These are phyloP conservation scores for Ophiosphaerella korrae DNA, from an alignment of 2,329 filamentous ascomycete genomes.

Conservation along the genomic window DNA sequence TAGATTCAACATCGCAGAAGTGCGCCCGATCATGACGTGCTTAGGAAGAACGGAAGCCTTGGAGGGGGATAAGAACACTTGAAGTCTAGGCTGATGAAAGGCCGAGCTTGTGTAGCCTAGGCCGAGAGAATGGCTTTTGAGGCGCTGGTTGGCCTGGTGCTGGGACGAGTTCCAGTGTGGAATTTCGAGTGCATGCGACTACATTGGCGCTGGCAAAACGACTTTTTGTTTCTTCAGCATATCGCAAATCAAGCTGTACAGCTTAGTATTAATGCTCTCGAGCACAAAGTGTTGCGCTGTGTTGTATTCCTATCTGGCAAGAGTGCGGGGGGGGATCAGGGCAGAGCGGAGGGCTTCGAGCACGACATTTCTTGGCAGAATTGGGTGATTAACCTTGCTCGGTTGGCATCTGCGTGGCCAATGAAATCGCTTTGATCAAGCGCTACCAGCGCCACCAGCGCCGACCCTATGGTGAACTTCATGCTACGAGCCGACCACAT, in stretches of 20 bases:
- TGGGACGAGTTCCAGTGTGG: not conserved
- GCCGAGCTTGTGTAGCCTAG: slow-evolving; percentile 39
- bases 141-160: slow-evolving; percentile 11
- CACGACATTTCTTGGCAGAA: slow-evolving; percentile 2
- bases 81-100: slow-evolving; percentile 23
- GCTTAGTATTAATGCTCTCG: not conserved
- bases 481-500: no score
- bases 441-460: not conserved
- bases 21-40: slow-evolving; percentile 28
- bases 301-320: not conserved
- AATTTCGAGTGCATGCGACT: not conserved
- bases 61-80: slow-evolving; percentile 24
- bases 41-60: slow-evolving; percentile 17
- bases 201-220: not conserved
- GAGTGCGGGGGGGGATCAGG: not conserved
- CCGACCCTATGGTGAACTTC: no score
- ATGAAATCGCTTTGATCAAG: not conserved
- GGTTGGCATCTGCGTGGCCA: not conserved
- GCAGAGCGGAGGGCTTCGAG: not conserved
- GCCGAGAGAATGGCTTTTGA: slow-evolving; percentile 25
- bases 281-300: not conserved
- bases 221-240: not conserved
- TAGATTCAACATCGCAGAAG: slow-evolving; percentile 10
- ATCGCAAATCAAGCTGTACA: no score
- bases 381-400: slow-evolving; percentile 6